phyloP scores from a whole-genome alignment of 2,329 filamentous ascomycete species.

The Stachybotrys elegans region DNA sequence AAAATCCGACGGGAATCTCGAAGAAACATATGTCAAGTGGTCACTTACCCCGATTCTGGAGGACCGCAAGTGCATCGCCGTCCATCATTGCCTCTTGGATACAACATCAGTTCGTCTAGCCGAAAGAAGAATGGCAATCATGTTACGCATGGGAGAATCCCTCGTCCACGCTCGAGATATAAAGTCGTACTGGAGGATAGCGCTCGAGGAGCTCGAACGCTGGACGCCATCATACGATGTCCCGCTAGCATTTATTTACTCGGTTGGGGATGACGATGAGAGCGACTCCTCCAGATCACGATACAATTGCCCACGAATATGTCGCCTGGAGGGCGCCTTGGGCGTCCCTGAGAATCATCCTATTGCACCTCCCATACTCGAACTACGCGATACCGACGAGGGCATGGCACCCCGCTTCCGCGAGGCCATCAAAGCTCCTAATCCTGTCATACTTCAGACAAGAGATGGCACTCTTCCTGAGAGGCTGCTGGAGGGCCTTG shows the following conservation, averaged over 20 bases:
- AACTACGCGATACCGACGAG: slow-evolving; percentile 28
- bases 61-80: slow-evolving; percentile 36
- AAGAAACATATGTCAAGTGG: slow-evolving; percentile 45
- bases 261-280: slow-evolving; percentile 35
- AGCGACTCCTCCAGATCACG: slow-evolving; percentile 16
- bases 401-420: slow-evolving; percentile 35
- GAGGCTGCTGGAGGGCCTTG: slow-evolving; percentile 52
- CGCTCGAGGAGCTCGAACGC: slow-evolving; percentile 36
- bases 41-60: slow-evolving; percentile 42
- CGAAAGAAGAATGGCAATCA: slow-evolving; percentile 44
- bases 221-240: slow-evolving; percentile 43
- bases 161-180: slow-evolving; percentile 37
- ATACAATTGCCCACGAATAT: slow-evolving; percentile 29
- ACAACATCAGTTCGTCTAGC: slow-evolving; percentile 41
- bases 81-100: slow-evolving; percentile 42
- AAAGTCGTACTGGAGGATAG: slow-evolving; percentile 42
- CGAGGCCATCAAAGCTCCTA: slow-evolving; percentile 29
- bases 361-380: slow-evolving; percentile 32
- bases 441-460: slow-evolving; percentile 35
- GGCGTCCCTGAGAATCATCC: slow-evolving; percentile 39
- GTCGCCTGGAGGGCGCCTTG: slow-evolving; percentile 38
- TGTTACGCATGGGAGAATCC: slow-evolving; percentile 41
- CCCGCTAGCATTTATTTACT: slow-evolving; percentile 47
- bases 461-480: slow-evolving; percentile 51
- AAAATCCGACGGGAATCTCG: slow-evolving; percentile 31